These are phyloP conservation scores for Macrophomina pseudophaseolina DNA, from an alignment of 2,329 filamentous ascomycete genomes.

Conservation along the genomic window DNA sequence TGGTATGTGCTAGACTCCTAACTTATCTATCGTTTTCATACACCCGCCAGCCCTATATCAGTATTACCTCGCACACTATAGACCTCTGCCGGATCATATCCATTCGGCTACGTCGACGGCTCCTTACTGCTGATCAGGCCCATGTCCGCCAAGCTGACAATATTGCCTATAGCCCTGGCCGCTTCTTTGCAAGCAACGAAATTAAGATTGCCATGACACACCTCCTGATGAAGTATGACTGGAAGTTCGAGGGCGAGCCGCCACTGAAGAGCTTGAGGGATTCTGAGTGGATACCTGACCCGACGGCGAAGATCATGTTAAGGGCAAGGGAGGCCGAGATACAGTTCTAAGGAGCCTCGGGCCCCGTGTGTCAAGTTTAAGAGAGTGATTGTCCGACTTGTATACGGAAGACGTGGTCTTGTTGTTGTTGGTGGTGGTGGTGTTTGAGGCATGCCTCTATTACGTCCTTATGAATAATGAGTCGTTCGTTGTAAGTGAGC, in stretches of 20 bases:
- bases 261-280: constrained; percentile 12
- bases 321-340: constrained; percentile 5
- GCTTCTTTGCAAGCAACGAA: constrained; percentile 41
- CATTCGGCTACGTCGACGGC: too few relatives aligned
- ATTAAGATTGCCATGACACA: constrained; percentile 41
- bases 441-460: too few relatives aligned
- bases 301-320: constrained; percentile 2
- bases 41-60: too few relatives aligned
- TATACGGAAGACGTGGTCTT: too few relatives aligned
- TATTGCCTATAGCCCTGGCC: constrained; percentile 38
- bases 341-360: neutral
- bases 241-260: constrained; percentile 12
- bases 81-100: too few relatives aligned
- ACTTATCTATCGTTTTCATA: constrained; percentile 33
- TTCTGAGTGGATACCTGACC: constrained; percentile 2
- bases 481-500: too few relatives aligned
- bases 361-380: too few relatives aligned
- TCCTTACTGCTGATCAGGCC: too few relatives aligned
- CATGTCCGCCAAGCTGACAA: constrained; percentile 29
- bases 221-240: constrained; percentile 9
- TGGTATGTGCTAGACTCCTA: neutral
- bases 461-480: too few relatives aligned
- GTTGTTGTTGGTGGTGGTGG: too few relatives aligned
- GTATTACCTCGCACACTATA: too few relatives aligned
- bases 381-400: too few relatives aligned